Conservation (phyloP, 345 rosid species). For the Lepidium didymum region DNA sequence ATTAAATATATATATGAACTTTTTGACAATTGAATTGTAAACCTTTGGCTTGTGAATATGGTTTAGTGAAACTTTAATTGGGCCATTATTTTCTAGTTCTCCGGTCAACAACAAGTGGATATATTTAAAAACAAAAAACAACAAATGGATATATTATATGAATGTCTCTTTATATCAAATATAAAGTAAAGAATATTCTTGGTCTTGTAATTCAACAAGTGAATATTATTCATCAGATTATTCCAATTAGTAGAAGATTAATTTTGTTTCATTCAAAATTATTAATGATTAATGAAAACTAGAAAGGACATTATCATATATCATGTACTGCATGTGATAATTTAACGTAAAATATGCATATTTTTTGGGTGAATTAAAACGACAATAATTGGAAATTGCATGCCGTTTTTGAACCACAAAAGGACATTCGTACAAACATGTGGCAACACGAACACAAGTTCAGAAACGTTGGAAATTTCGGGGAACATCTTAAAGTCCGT, state of each 20-base stretch:
- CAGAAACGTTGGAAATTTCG: not conserved
- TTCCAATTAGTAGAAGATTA: not conserved
- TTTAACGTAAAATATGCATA: not conserved
- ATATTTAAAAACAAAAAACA: too few relatives aligned
- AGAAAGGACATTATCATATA: too few relatives aligned
- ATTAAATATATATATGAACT: too few relatives aligned
- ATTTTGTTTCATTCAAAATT: not conserved
- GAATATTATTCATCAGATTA: not conserved
- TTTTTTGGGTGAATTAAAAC: not conserved
- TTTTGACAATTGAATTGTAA: not conserved
- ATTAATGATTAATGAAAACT: not conserved
- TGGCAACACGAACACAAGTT: conserved; percentile 9
- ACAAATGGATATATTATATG: too few relatives aligned
- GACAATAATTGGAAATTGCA: not conserved
- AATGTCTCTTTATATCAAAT: not conserved
- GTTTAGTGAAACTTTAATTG: not conserved
- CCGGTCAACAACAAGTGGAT: conserved; percentile 12
- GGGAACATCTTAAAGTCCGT: not conserved
- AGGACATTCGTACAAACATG: not conserved
- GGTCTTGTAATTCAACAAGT: not conserved
- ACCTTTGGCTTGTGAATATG: not conserved
- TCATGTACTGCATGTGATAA: too few relatives aligned
- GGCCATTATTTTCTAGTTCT: not conserved
- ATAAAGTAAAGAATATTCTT: not conserved
- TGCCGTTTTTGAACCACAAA: not conserved